Evolutionary conservation across 352 stramenopile species (phyloP), one percentile per base, ranked within the genome.

Genomic region (Globisporangium cylindrosporum): DNA sequence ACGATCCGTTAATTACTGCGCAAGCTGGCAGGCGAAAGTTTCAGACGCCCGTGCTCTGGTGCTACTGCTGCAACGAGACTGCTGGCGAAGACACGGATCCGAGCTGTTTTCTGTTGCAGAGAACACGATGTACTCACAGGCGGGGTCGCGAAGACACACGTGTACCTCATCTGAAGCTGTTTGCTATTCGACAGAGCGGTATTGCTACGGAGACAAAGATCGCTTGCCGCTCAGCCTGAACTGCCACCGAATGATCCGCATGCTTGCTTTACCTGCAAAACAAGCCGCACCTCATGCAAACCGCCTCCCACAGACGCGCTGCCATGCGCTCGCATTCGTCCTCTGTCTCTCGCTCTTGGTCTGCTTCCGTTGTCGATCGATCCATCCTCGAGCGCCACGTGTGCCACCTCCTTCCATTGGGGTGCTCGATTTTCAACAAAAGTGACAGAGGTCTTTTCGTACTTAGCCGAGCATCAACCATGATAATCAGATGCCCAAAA

Each of bases 401-500:
- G 38, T 46, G 38, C 38, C 3, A 14, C 12, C 14, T 46, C 38
- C 12, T 46, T 46, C 12, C 20, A 60, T 22, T 29, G 27, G 41
- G 27, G 25, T 22, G 55, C 27, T 60, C 29, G 5, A 18, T 22
- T 27, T 62, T 18, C 8, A 5, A 8, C 14, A 32, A 32, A 29
- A 46, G 18, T 34, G 32, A 62, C 27, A 51, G 29, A 29, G n/a
- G 1, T 36, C 22, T 5, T 38, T 46, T 62, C 57, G 57, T 62
- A 62, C 57, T 62, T 62, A 62, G 36, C 18, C 34, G 57, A 34
- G 57, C 51, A 27, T 29, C 10, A 59, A 25, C 54, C n/a, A 9
- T 14, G 20, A n/a, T 41, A 61, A 61, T 62, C 57, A 62, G 56
- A 61, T 61, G 18, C 56, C 20, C 3, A 46, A 46, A 46, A 46